Percentiles rank a stretch among this genome's conserved stretches.
phyloP scores from a whole-genome alignment of 305 asterid genomes.

The Solanum hybrid region DNA sequence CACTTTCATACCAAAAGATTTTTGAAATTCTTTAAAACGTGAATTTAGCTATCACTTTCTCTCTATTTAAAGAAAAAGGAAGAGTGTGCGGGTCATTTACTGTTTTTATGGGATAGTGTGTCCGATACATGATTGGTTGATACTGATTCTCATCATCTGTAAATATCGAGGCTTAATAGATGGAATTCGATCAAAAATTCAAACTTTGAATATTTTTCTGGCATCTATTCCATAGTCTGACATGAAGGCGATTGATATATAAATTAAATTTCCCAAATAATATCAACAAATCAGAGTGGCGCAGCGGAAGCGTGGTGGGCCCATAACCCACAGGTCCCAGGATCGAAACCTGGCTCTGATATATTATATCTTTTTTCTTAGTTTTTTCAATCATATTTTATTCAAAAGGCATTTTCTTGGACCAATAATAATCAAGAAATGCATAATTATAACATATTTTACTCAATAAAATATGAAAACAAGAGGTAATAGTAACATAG shows the following conservation, averaged over 20 bases:
- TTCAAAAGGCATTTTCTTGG: neutral
- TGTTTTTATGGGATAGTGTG: neutral
- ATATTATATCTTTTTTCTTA: too few species aligned
- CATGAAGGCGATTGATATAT: neutral
- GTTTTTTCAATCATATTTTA: neutral
- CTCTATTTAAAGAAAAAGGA: neutral
- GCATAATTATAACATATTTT: neutral
- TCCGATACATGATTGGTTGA: neutral
- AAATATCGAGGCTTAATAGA: neutral
- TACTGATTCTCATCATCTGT: neutral
- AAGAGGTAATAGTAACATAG: neutral
- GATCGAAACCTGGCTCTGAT: neutral
- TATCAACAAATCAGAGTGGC: constrained; percentile 35
- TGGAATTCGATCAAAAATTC: neutral
- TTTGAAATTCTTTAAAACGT: neutral
- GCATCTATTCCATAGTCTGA: neutral
- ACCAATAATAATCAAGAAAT: neutral
- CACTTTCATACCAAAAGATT: neutral
- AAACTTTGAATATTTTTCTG: neutral
- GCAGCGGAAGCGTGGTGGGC: constrained; percentile 96
- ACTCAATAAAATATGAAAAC: neutral
- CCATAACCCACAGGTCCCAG: constrained; percentile 82
- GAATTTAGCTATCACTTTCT: neutral
- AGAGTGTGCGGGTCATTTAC: neutral
- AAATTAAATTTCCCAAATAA: neutral